Conservation (phyloP, 306 rosid species). For the Styphnolobium japonicum region DNA sequence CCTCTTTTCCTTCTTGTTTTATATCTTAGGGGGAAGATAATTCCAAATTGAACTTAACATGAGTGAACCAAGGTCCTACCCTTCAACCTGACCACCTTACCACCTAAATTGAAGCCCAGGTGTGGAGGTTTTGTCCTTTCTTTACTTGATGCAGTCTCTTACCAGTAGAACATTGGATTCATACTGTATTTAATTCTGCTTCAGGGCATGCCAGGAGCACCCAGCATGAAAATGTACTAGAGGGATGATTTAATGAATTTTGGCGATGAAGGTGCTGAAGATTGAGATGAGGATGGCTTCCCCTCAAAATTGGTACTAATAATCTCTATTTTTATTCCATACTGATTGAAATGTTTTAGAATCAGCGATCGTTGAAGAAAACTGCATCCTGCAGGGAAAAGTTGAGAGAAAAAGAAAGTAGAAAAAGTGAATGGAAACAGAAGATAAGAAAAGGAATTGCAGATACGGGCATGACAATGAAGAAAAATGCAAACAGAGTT, state of each 20-base stretch:
- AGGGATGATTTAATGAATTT: slow-evolving; percentile 85
- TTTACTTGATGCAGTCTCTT: not conserved
- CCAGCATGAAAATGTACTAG: slow-evolving; percentile 93
- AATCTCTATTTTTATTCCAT: not conserved
- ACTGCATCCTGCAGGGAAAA: slow-evolving; percentile 52
- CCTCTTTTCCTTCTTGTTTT: not conserved
- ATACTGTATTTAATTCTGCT: slow-evolving; percentile 16
- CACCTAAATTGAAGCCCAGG: not conserved
- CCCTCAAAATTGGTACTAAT: slow-evolving; percentile 72
- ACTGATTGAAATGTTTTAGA: slow-evolving; percentile 7
- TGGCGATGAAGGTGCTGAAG: slow-evolving; percentile 59
- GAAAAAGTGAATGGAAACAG: slow-evolving; percentile 61
- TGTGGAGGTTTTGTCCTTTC: not conserved
- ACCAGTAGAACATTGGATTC: not conserved
- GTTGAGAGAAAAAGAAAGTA: slow-evolving; percentile 57
- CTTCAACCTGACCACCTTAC: not conserved
- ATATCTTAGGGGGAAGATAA: not conserved
- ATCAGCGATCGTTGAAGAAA: not conserved
- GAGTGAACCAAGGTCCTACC: not conserved
- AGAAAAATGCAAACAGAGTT: slow-evolving; percentile 63
- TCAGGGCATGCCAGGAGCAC: slow-evolving; percentile 99
- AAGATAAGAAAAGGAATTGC: slow-evolving; percentile 46
- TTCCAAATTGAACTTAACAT: not conserved
- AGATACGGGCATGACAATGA: slow-evolving; percentile 50
- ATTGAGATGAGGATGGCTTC: slow-evolving; percentile 57